These are phyloP conservation scores for Botrytis tulipae DNA, from an alignment of 2,329 filamentous ascomycete genomes.

Conservation along the genomic window DNA sequence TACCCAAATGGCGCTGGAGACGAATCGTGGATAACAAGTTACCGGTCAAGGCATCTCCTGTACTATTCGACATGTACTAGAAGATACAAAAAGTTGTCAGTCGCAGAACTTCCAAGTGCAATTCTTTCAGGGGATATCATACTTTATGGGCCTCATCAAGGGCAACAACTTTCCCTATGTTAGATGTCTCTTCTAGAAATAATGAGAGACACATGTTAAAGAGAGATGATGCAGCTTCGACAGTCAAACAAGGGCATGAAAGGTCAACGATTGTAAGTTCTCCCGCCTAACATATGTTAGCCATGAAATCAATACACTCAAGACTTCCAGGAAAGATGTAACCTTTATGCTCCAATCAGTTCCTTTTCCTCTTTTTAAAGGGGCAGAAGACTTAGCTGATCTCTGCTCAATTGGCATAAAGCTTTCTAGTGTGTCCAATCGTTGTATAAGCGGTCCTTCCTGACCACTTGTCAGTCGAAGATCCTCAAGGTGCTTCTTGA, in stretches of 20 bases:
- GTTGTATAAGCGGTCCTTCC: slow-evolving; percentile 53
- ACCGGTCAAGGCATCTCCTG: slow-evolving; percentile 60
- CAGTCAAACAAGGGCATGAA: slow-evolving; percentile 67
- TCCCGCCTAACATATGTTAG: slow-evolving; percentile 41
- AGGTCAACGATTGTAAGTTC: slow-evolving; percentile 68
- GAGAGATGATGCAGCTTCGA: slow-evolving; percentile 64
- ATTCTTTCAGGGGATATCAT: slow-evolving; percentile 16
- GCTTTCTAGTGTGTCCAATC: slow-evolving; percentile 61
- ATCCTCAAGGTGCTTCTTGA: slow-evolving; percentile 41
- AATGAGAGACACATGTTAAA: slow-evolving; percentile 70
- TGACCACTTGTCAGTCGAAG: slow-evolving; percentile 50
- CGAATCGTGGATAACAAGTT: slow-evolving; percentile 62
- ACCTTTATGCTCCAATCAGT: slow-evolving; percentile 32
- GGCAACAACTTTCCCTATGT: slow-evolving; percentile 60
- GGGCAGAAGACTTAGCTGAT: too few relatives aligned
- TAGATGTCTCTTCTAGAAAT: slow-evolving; percentile 56
- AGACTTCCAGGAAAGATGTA: neutral
- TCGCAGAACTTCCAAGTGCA: neutral
- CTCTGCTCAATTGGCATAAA: slow-evolving; percentile 50
- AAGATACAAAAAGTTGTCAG: neutral
- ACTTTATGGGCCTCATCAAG: slow-evolving; percentile 78
- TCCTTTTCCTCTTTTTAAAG: neutral
- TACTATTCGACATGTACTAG: slow-evolving; percentile 57
- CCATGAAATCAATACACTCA: neutral
- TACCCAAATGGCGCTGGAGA: slow-evolving; percentile 67